Percentiles rank a stretch among this genome's conserved stretches.
These are phyloP conservation scores for Penicillium dipodomyicola DNA, from an alignment of 495 filamentous ascomycete genomes.

Conservation along the genomic window DNA sequence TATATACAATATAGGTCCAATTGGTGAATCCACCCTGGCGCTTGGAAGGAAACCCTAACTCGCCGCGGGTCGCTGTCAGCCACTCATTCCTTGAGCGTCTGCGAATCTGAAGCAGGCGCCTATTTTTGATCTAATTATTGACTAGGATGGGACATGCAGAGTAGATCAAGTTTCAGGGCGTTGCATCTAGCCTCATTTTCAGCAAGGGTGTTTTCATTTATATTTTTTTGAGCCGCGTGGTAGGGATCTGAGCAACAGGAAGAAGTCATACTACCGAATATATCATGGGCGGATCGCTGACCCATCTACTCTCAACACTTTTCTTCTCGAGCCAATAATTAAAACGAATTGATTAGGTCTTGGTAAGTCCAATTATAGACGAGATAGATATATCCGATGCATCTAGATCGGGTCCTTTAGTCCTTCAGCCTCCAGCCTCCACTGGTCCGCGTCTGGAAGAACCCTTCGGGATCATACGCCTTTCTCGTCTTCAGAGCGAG, in stretches of 20 bases:
- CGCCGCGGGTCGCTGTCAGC: constrained; percentile 26
- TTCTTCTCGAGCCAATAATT: background rate
- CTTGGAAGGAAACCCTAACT: constrained; percentile 25
- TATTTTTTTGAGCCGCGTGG: constrained; percentile 2
- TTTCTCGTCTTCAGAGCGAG: constrained; percentile 39
- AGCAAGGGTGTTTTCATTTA: background rate
- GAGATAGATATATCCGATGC: background rate
- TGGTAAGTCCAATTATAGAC: constrained; percentile 5
- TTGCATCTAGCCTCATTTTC: background rate
- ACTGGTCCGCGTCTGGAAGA: constrained; percentile 58
- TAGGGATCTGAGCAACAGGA: background rate
- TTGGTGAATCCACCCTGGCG: constrained; percentile 30
- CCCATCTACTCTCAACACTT: constrained; percentile 5
- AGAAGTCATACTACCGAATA: background rate
- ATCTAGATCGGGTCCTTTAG: constrained; percentile 8
- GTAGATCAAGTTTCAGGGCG: constrained; percentile 26
- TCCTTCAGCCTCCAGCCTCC: constrained; percentile 45
- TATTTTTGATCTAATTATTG: background rate
- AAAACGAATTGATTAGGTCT: background rate
- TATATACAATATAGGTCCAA: background rate
- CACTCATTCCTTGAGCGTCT: constrained; percentile 26
- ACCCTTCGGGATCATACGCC: constrained; percentile 54
- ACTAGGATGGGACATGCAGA: constrained; percentile 8
- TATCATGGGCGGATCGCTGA: background rate
- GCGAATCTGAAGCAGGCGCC: constrained; percentile 31